phyloP scores from a whole-genome alignment of 169 alveolate genomes.

The Plasmodium knowlesi region DNA sequence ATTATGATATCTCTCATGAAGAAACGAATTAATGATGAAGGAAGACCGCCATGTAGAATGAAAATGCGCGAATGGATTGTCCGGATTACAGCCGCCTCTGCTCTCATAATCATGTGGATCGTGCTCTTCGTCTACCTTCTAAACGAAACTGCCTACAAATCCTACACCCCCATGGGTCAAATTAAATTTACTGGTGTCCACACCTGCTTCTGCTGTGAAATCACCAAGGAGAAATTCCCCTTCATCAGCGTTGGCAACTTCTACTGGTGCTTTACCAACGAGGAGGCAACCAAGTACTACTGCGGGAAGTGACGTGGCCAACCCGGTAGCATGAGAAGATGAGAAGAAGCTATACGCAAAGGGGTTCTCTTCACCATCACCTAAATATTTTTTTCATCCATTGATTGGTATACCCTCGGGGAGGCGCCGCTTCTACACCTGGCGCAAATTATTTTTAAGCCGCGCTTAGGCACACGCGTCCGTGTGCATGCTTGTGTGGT shows the following conservation, averaged over 20 bases:
- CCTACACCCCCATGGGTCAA: slow-evolving; percentile 81
- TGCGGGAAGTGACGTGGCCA: background rate
- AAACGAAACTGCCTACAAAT: slow-evolving; percentile 74
- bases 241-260: background rate
- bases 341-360: background rate
- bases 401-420: background rate
- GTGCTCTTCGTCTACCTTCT: slow-evolving; percentile 65
- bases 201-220: slow-evolving; percentile 79
- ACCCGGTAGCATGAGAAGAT: background rate
- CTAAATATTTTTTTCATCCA: background rate
- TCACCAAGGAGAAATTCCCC: slow-evolving; percentile 27
- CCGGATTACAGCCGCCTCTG: slow-evolving; percentile 59
- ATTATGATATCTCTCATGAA: slow-evolving; percentile 67
- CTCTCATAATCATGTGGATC: slow-evolving; percentile 65
- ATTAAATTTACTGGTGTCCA: slow-evolving; percentile 79
- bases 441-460: background rate
- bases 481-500: background rate
- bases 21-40: slow-evolving; percentile 77
- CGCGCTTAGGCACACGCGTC: background rate
- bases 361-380: background rate
- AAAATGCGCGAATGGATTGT: slow-evolving; percentile 81
- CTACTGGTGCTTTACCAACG: slow-evolving; percentile 47
- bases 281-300: slow-evolving; percentile 33
- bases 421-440: background rate
- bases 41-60: slow-evolving; percentile 81